Evolutionary conservation across 108 stramenopile species (phyloP).

Genomic region (Skeletonema marinoi): DNA sequence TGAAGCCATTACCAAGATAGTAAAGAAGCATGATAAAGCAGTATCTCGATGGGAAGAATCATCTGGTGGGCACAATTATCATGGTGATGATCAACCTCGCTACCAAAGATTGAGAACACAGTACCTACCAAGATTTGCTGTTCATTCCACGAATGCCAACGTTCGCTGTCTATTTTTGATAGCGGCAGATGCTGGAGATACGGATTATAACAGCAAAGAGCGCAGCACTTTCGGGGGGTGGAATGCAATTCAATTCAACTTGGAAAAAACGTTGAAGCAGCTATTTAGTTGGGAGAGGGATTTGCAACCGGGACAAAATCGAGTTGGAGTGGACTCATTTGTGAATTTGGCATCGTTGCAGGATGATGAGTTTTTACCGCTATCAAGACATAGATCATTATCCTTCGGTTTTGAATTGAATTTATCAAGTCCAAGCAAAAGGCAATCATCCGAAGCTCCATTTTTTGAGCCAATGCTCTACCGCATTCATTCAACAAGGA

Average conservation of each 20-base stretch:
- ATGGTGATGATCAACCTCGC: conserved; percentile 15
- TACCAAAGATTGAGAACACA: conserved; percentile 37
- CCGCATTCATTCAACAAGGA: conserved; percentile 17
- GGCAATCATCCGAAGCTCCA: background rate
- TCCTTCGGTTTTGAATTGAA: background rate
- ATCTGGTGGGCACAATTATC: background rate
- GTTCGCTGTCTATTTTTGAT: conserved; percentile 35
- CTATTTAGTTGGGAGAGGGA: conserved; percentile 21
- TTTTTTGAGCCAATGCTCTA: conserved; percentile 47
- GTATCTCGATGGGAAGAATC: conserved; percentile 18
- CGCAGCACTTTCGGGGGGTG: conserved; percentile 21
- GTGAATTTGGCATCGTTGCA: background rate
- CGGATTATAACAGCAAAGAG: background rate
- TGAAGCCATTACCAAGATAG: conserved; percentile 74
- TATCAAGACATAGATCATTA: background rate
- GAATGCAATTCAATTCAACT: conserved; percentile 38
- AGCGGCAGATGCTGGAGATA: conserved; percentile 36
- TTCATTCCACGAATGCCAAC: conserved; percentile 31
- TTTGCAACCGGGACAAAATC: background rate
- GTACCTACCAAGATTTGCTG: conserved; percentile 38
- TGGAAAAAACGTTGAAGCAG: conserved; percentile 21
- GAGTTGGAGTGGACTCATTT: background rate
- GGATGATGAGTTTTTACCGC: background rate
- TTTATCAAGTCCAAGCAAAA: background rate
- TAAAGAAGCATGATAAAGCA: conserved; percentile 87